These are phyloP conservation scores for Blastomyces silverae DNA, from an alignment of 2,329 filamentous ascomycete genomes.

Conservation along the genomic window DNA sequence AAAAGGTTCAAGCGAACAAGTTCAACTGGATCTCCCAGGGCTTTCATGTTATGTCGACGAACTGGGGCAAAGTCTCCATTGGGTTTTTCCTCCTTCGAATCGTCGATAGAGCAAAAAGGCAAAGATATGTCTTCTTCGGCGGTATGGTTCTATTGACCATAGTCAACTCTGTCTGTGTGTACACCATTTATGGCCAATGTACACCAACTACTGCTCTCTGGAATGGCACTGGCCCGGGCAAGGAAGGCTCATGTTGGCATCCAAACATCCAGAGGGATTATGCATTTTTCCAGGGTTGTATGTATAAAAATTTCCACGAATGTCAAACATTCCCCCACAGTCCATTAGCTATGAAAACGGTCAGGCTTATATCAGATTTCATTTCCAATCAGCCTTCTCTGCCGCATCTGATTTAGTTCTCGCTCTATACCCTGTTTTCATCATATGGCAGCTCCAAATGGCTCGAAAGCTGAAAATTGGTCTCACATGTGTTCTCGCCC, in stretches of 20 bases:
- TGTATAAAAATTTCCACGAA: background rate
- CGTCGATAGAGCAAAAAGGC: constrained; percentile 14
- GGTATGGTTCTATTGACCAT: constrained; percentile 16
- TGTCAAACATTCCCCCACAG: background rate
- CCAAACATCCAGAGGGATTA: constrained; percentile 15
- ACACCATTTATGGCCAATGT: constrained; percentile 18
- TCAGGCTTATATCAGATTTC: background rate
- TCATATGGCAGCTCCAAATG: constrained; percentile 19
- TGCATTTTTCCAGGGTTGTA: constrained; percentile 19
- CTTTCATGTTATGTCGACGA: constrained; percentile 19
- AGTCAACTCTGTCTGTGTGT: constrained; percentile 16
- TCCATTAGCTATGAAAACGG: background rate
- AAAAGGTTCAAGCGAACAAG: constrained; percentile 18
- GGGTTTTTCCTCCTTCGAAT: constrained; percentile 18
- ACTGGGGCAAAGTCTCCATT: constrained; percentile 20
- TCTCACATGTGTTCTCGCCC: constrained; percentile 14
- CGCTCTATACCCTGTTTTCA: constrained; percentile 20
- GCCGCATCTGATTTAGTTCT: constrained; percentile 18
- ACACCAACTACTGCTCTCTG: constrained; percentile 15
- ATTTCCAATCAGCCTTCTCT: constrained; percentile 14
- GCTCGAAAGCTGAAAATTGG: constrained; percentile 14
- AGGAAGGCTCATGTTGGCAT: constrained; percentile 14
- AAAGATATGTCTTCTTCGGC: constrained; percentile 13
- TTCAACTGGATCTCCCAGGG: constrained; percentile 19
- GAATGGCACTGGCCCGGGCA: constrained; percentile 9